These are phyloP conservation scores for Begonia fuchsioides DNA, from an alignment of 306 rosid genomes.

Conservation along the genomic window DNA sequence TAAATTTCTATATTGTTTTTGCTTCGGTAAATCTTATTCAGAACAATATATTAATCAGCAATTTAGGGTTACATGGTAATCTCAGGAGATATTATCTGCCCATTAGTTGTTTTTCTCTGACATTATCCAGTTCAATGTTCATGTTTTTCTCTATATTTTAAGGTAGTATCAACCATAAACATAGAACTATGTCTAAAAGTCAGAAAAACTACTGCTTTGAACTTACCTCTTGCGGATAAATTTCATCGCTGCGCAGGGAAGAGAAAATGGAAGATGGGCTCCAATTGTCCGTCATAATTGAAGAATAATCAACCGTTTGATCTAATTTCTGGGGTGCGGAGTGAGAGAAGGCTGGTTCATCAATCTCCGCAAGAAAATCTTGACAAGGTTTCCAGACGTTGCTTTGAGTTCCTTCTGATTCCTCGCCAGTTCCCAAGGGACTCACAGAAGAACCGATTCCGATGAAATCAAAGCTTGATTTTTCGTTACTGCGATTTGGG, in stretches of 20 bases:
- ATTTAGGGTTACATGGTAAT: too few species aligned
- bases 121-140: not conserved
- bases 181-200: not conserved
- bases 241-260: slow-evolving; percentile 22
- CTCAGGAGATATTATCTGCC: not conserved
- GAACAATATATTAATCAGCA: too few species aligned
- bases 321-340: not conserved
- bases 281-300: slow-evolving; percentile 37
- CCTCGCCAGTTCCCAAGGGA: slow-evolving; percentile 34
- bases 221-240: slow-evolving; percentile 46
- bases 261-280: slow-evolving; percentile 28
- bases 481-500: slow-evolving; percentile 6
- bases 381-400: slow-evolving; percentile 12
- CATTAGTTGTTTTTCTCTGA: not conserved
- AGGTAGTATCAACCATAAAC: not conserved
- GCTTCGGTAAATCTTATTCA: too few species aligned
- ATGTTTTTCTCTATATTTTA: not conserved
- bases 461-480: slow-evolving; percentile 7
- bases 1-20: too few species aligned
- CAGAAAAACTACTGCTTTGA: slow-evolving; percentile 3
- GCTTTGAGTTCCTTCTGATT: slow-evolving; percentile 22
- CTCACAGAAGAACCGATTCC: slow-evolving; percentile 15
- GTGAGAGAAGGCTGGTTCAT: slow-evolving; percentile 18
- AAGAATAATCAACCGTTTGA: slow-evolving; percentile 14
- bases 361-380: slow-evolving; percentile 13